A percentile compares a stretch with the other conserved stretches of the same genome.
phyloP scores from a whole-genome alignment of 495 filamentous ascomycete species.

The Xeromyces bisporus region DNA sequence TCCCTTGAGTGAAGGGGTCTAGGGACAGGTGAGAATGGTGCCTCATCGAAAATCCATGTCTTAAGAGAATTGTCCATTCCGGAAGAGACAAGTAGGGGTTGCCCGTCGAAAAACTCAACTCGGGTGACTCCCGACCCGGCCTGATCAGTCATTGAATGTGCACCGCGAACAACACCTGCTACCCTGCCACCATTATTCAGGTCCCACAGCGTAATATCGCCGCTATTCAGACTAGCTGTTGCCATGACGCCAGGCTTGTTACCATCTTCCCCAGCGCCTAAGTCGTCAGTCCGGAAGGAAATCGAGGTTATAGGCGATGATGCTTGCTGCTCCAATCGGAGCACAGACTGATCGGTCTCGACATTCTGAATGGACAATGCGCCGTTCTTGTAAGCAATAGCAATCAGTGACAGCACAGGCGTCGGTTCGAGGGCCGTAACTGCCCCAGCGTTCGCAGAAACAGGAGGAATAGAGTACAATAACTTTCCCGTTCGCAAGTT shows the following conservation, averaged over 20 bases:
- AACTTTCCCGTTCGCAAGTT: constrained; percentile 83
- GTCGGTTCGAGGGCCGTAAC: constrained; percentile 73
- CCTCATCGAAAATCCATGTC: constrained; percentile 87
- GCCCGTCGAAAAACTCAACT: constrained; percentile 79
- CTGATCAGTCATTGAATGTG: constrained; percentile 55
- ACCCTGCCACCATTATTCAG: constrained; percentile 72
- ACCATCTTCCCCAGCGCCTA: constrained; percentile 78
- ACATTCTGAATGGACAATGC: constrained; percentile 66
- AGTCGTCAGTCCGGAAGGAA: constrained; percentile 79
- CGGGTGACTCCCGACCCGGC: constrained; percentile 49
- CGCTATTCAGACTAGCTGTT: constrained; percentile 49
- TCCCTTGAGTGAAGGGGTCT: constrained; percentile 66
- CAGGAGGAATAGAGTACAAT: constrained; percentile 66
- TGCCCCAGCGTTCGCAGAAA: constrained; percentile 43
- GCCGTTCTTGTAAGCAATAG: constrained; percentile 69
- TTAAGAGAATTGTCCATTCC: constrained; percentile 87
- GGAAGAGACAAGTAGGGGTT: constrained; percentile 75
- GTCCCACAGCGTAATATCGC: constrained; percentile 93
- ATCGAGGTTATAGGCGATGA: constrained; percentile 53
- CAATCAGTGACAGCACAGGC: constrained; percentile 69
- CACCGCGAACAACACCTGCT: constrained; percentile 64
- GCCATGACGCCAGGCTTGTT: constrained; percentile 71
- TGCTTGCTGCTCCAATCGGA: constrained; percentile 48
- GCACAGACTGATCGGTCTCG: constrained; percentile 48
- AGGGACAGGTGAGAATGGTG: constrained; percentile 68